Base-by-base conservation (phyloP, 169 alveolate species). In the Plasmodium berghei region DNA sequence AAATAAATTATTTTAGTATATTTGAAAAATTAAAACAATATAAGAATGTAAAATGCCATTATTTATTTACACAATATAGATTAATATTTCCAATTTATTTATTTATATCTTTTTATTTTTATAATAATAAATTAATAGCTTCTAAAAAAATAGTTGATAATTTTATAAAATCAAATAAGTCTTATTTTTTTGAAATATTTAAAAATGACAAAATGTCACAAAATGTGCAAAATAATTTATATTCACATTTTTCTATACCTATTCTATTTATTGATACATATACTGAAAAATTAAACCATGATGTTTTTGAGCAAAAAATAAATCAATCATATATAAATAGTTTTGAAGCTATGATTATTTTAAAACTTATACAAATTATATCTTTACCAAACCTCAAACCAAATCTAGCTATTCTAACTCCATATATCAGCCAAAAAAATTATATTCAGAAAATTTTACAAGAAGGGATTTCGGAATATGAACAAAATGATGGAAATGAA, bases 81-180 rank as follows among this genome's bases (percentile, higher is more conserved):
- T 55, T 80, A 24, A 80, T 80, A 26, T 80, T 80, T 40, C 90
- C 90, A 4, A 80, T 80, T 62, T 80, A 52, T 56, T 80, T 80
- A 80, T 80, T 80, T 67, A 80, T 54, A 8, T 80, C 90, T 40
- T 80, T 80, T 66, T 80, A 66, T 66, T 80, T 80, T 55, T 80
- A 80, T 61, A 58, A 80, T 45, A 66, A 59, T n/a, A 64, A 80
- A 80, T 80, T 80, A 67, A 80, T 80, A 49, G 83, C 90, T 10
- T 80, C 90, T 1, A 80, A 80, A 80, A 66, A 66, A n/a, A 67
- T 80, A 5, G 34, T 80, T 18, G 59, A 80, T 2, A 46, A 42
- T 16, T 80, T 66, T 70, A 54, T 80, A 26, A 58, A 34, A 8
- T 45, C 63, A 1, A 59, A 48, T 20, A 6, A 62, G 26, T 9